These are phyloP conservation scores for Heimioporus sp. DNA, from an alignment of 768 basidiomycete species.

Conservation along the genomic window DNA sequence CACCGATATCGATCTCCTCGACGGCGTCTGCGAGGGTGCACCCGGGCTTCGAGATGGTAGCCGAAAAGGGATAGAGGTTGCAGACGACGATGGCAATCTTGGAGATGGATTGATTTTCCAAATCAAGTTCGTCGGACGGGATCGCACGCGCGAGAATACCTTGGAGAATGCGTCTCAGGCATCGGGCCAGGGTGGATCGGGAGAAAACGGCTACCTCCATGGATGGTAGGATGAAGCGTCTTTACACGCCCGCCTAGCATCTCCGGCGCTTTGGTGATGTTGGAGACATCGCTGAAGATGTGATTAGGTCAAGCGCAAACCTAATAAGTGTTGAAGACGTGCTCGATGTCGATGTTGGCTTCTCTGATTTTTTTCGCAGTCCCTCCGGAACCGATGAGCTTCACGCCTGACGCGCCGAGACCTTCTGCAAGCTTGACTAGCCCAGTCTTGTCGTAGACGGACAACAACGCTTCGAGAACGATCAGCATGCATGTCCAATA, in stretches of 20 bases:
- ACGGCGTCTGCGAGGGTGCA: slow-evolving; percentile 92
- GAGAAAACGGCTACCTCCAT: slow-evolving; percentile 66
- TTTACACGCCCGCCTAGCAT: slow-evolving; percentile 99
- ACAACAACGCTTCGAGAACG: slow-evolving; percentile 67
- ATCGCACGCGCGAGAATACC: slow-evolving; percentile 94
- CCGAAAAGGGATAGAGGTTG: slow-evolving; percentile 97
- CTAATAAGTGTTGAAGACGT: slow-evolving; percentile 34
- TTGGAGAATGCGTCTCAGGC: slow-evolving; percentile 29
- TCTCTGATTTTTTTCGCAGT: slow-evolving; percentile 98
- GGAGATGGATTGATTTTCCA: slow-evolving; percentile 78
- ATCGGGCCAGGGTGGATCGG: background rate
- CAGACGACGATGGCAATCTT: slow-evolving; percentile 97
- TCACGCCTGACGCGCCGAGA: slow-evolving; percentile 78
- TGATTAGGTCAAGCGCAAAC: slow-evolving; percentile 7
- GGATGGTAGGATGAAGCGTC: slow-evolving; percentile 96
- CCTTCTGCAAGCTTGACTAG: slow-evolving; percentile 86
- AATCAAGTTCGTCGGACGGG: slow-evolving; percentile 85
- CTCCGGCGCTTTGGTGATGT: slow-evolving; percentile 96
- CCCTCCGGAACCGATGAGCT: slow-evolving; percentile 91
- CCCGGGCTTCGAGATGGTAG: slow-evolving; percentile 82
- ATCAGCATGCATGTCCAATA: slow-evolving; percentile 1
- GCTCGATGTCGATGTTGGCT: slow-evolving; percentile 89
- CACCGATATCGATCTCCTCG: slow-evolving; percentile 98
- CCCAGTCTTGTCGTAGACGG: slow-evolving; percentile 94
- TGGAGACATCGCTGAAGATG: slow-evolving; percentile 82